phyloP scores from a whole-genome alignment of 2,329 filamentous ascomycete genomes.

The Pleomassaria siparia region DNA sequence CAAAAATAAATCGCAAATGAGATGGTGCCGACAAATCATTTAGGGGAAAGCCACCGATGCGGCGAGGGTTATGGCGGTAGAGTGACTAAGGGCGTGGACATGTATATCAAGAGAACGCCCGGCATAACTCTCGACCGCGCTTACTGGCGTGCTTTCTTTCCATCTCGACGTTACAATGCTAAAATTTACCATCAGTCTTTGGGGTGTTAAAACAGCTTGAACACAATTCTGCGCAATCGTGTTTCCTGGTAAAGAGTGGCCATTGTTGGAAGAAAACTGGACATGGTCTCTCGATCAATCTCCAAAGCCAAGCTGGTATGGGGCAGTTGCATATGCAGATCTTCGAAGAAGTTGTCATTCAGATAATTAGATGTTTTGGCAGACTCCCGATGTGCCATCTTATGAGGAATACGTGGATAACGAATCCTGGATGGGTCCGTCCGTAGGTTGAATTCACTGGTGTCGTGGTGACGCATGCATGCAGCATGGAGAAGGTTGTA shows the following conservation, averaged over 20 bases:
- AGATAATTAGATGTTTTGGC: background rate
- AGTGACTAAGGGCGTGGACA: too few relatives aligned
- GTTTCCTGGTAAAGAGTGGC: too few relatives aligned
- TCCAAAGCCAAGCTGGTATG: background rate
- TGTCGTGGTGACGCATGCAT: constrained; percentile 1
- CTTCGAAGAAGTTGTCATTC: background rate
- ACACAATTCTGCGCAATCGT: background rate
- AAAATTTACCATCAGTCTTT: background rate
- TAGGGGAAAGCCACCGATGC: constrained; percentile 1
- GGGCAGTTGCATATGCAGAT: background rate
- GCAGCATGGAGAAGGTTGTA: background rate
- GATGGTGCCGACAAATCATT: background rate
- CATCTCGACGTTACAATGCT: background rate
- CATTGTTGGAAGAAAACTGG: too few relatives aligned
- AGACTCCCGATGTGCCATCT: background rate
- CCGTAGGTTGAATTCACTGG: background rate
- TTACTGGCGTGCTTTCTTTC: constrained; percentile 1
- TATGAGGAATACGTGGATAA: constrained; percentile 1
- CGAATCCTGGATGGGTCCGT: background rate
- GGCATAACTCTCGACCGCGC: constrained; percentile 10
- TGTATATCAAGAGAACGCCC: constrained; percentile 1
- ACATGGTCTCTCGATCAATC: too few relatives aligned
- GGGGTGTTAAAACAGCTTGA: background rate
- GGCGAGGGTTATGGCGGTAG: background rate
- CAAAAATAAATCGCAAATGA: background rate